Base-by-base conservation (phyloP, 2,329 filamentous ascomycete genomes). In the Madurella fahalii region DNA sequence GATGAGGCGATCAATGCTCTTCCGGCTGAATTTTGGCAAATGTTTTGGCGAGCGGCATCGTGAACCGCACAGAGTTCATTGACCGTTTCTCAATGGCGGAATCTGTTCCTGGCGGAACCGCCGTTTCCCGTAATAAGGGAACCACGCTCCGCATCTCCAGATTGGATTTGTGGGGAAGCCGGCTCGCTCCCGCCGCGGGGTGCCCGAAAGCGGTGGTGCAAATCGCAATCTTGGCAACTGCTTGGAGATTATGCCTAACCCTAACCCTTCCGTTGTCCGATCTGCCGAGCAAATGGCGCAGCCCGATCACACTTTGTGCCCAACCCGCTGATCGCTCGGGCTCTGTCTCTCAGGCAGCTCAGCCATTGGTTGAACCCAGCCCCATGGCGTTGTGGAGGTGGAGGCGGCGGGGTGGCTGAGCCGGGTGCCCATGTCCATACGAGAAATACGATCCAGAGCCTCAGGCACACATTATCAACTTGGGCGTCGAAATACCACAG, bases 31-130 rank as follows among this genome's bases (percentile, higher is more conserved):
- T 61, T 39, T 37, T 30, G 42, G 45, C 52, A 46, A 39, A 37
- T 32, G 34, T 20, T 54, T 60, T 61, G 53, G 59, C 56, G 57
- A 55, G 51, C 60, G 61, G 60, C 53, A 58, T 57, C 53, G 41
- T 40, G 57, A 55, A 59, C 56, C 56, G 57, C 18, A 13, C 30
- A n/a, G 30, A 15, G 20, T 12, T 42, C 49, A 40, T 47, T 52
- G 47, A 48, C 4, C 16, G 43, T 12, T 39, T 43, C 39, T 37
- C 20, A 25, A 50, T 50, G 48, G 51, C 48, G 49, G 52, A 52
- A 47, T 20, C 30, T 40, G 17, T 25, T 25, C 25, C 25, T 25
- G 25, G 25, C 25, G 25, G 25, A 25, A 25, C 15, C 12, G 8
- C 42, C 42, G 30, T 47, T 40, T 54, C 41, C 56, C 50, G 44